Evolutionary conservation across 2,329 filamentous ascomycete genomes (phyloP), one percentile per base, ranked within the genome.

Genomic region (Hypomyces rosellus): DNA sequence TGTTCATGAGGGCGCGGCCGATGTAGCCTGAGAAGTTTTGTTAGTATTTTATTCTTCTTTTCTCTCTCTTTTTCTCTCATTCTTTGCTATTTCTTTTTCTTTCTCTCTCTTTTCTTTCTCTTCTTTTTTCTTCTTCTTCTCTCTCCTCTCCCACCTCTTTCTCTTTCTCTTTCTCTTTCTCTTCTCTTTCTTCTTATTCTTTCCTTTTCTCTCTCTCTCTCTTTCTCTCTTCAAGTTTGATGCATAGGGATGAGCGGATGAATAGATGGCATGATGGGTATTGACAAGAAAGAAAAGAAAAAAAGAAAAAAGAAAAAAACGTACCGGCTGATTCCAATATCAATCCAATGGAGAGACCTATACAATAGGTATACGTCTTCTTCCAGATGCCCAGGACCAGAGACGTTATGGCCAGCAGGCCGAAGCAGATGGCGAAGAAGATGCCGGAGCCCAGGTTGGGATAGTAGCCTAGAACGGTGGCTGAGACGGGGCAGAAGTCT

Each of bases 401-500:
- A 22, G 77, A 68, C 9, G 61, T 65, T 25, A 80, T 42, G 8
- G 69, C 58, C 7, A 69, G 67, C 3, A 76, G 37, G 7, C 68
- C 76, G 52, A 80, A 83, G 16, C 67, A 69, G 46, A 72, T 64
- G 39, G 73, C 66, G 61, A 80, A 78, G 59, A 82, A 76, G 57
- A 73, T 68, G 62, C 81, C 80, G 56, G 78, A 74, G 44, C 74
- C 74, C n/a, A 73, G 60, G 57, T 77, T 80, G 6, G 80, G 80
- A 34, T 72, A 70, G 65, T 83, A 83, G 44, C 78, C 78, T 34
- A 78, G 66, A 12, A 78, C 76, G 3, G 78, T 81, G 30, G 65
- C 67, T 38, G 66, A 52, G 55, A 81, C 76, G n/a, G 77, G 76
- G 55, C 78, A 82, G 37, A 57, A 50, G 2, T 59, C 51, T 8